Percentiles rank a stretch among this genome's conserved stretches.
phyloP scores from a whole-genome alignment of 1,139 yeast genomes.

The Geotrichum reessii region DNA sequence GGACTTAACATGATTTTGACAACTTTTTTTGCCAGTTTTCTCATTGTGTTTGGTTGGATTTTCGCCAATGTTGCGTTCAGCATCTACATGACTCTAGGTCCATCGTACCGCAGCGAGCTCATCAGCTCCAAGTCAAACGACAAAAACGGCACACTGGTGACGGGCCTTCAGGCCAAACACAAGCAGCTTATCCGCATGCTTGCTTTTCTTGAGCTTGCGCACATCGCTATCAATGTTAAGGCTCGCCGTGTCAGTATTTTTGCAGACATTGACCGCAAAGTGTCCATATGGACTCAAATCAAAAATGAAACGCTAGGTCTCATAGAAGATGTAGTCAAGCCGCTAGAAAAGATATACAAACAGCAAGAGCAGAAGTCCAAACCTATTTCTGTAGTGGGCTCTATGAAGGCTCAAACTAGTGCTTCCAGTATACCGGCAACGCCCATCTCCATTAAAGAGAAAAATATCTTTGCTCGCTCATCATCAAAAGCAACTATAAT shows the following conservation, averaged over 20 bases:
- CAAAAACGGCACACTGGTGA: slow-evolving; percentile 56
- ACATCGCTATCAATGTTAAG: slow-evolving; percentile 31
- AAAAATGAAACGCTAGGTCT: slow-evolving; percentile 24
- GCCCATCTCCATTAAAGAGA: slow-evolving; percentile 14
- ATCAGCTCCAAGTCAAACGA: slow-evolving; percentile 64
- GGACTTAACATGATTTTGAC: slow-evolving; percentile 39
- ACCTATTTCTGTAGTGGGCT: slow-evolving; percentile 4
- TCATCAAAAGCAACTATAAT: slow-evolving; percentile 19
- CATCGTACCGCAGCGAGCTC: slow-evolving; percentile 67
- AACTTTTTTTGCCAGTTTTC: slow-evolving; percentile 40
- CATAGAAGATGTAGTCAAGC: slow-evolving; percentile 19
- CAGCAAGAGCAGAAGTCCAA: slow-evolving; percentile 17
- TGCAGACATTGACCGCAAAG: slow-evolving; percentile 33
- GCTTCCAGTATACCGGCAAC: not conserved
- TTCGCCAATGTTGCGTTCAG: slow-evolving; percentile 56
- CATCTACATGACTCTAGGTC: slow-evolving; percentile 77
- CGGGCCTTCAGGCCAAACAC: slow-evolving; percentile 54
- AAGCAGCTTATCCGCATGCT: slow-evolving; percentile 47
- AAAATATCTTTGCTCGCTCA: slow-evolving; percentile 19
- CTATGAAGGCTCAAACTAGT: not conserved
- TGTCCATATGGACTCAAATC: slow-evolving; percentile 26
- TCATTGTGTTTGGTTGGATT: slow-evolving; percentile 52
- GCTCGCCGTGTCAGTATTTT: slow-evolving; percentile 35
- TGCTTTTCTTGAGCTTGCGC: slow-evolving; percentile 39
- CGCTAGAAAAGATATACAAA: slow-evolving; percentile 13